phyloP scores from a whole-genome alignment of 2,329 filamentous ascomycete genomes.

The Paecilomyces variotii region DNA sequence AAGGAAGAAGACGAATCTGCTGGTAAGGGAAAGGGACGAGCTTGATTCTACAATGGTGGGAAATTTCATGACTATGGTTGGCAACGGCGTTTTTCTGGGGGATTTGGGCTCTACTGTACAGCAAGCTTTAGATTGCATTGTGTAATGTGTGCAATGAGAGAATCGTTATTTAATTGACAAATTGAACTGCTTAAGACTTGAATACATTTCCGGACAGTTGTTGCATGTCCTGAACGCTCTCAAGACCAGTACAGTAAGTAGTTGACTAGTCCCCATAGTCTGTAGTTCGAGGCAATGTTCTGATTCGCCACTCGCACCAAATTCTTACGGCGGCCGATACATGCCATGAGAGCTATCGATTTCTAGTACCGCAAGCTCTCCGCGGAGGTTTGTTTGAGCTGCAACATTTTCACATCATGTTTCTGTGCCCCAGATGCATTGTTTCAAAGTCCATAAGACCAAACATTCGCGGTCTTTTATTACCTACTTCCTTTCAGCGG shows the following conservation, averaged over 20 bases:
- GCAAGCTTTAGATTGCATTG: neutral
- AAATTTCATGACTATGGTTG: neutral
- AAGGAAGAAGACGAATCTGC: slow-evolving; percentile 8
- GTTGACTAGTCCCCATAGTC: neutral
- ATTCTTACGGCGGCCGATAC: slow-evolving; percentile 4
- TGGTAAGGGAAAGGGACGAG: slow-evolving; percentile 28
- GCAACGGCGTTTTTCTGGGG: neutral
- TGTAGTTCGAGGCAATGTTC: neutral
- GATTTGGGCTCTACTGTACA: neutral
- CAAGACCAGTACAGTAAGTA: neutral
- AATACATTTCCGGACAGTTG: neutral
- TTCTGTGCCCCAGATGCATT: slow-evolving; percentile 17
- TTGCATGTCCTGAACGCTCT: neutral
- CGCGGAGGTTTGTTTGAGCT: slow-evolving; percentile 7
- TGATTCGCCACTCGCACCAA: neutral
- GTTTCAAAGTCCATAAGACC: slow-evolving; percentile 11
- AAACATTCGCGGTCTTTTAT: neutral
- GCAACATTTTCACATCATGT: slow-evolving; percentile 16
- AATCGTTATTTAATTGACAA: neutral
- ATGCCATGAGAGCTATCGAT: slow-evolving; percentile 12
- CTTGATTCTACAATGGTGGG: slow-evolving; percentile 9
- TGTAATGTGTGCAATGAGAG: neutral
- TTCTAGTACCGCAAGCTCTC: slow-evolving; percentile 12
- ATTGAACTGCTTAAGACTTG: too few relatives aligned
- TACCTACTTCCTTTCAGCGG: neutral